phyloP scores from a whole-genome alignment of 352 stramenopile species.

The Phytophthora rubi region DNA sequence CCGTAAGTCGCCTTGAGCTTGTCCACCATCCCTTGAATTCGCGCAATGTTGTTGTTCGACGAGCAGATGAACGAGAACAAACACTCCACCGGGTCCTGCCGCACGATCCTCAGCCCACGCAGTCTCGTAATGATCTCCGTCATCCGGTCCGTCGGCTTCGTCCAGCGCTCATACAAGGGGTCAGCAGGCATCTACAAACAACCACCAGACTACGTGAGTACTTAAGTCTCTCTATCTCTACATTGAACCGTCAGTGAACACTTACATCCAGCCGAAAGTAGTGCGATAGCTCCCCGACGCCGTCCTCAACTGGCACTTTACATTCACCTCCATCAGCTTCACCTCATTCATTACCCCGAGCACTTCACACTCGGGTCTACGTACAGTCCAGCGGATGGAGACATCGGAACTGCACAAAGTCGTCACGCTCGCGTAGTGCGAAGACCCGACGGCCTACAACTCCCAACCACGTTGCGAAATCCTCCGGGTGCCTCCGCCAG shows the following conservation, averaged over 20 bases:
- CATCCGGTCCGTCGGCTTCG: constrained; percentile 58
- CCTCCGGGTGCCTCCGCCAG: constrained; percentile 28
- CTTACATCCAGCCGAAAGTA: constrained; percentile 93
- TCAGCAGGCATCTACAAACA: constrained; percentile 31
- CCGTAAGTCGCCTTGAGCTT: constrained; percentile 92
- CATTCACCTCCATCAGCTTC: not conserved
- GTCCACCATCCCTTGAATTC: constrained; percentile 95
- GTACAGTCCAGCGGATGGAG: constrained; percentile 66
- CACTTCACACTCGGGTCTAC: not conserved
- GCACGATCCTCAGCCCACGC: constrained; percentile 90
- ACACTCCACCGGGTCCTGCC: constrained; percentile 96
- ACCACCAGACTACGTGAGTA: not conserved
- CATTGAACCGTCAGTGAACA: not conserved
- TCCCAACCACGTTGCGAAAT: constrained; percentile 49
- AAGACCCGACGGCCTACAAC: constrained; percentile 57
- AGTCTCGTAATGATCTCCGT: constrained; percentile 77
- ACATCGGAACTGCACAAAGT: constrained; percentile 59
- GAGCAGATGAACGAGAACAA: constrained; percentile 98
- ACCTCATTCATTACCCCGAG: not conserved
- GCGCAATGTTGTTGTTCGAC: constrained; percentile 98
- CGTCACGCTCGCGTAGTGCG: constrained; percentile 49
- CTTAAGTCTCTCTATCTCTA: not conserved
- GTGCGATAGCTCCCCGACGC: constrained; percentile 56
- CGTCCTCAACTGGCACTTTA: constrained; percentile 49
- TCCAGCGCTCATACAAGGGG: constrained; percentile 88